Percentiles rank a stretch among this genome's conserved stretches.
Conservation (phyloP, 257 asterid species). For the Ophiorrhiza pumila region DNA sequence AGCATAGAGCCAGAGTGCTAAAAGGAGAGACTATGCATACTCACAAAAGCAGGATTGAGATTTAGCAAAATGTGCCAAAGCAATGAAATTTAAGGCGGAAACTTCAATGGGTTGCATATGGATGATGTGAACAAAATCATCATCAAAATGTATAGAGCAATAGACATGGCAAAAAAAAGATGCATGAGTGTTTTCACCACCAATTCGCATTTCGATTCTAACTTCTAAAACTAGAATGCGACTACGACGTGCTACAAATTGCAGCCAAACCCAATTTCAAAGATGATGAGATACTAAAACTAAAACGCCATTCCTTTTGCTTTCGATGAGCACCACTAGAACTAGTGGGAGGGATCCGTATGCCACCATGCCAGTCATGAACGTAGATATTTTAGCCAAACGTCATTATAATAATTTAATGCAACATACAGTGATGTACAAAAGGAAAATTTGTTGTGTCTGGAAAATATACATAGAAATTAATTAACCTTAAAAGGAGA, state of each 20-base stretch:
- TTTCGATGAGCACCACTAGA: neutral
- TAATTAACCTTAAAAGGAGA: too few species aligned
- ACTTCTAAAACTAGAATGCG: neutral
- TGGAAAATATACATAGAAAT: too few species aligned
- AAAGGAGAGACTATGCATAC: neutral
- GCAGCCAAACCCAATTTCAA: neutral
- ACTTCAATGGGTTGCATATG: too few species aligned
- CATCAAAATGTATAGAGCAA: neutral
- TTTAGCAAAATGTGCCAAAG: neutral
- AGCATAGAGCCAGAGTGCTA: neutral
- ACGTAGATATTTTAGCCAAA: neutral
- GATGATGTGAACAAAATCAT: neutral
- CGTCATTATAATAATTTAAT: too few species aligned
- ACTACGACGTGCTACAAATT: neutral
- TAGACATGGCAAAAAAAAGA: neutral
- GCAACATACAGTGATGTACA: too few species aligned
- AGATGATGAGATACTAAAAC: neutral
- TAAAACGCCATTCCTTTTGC: neutral
- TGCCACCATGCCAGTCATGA: too few species aligned
- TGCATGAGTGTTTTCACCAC: neutral
- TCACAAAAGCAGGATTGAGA: neutral
- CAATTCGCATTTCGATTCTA: neutral
- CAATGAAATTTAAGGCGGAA: too few species aligned
- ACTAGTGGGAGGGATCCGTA: neutral
- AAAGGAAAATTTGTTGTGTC: too few species aligned